phyloP scores from a whole-genome alignment of 805 yeast genomes.

The Grigorovia yakushimaensis region DNA sequence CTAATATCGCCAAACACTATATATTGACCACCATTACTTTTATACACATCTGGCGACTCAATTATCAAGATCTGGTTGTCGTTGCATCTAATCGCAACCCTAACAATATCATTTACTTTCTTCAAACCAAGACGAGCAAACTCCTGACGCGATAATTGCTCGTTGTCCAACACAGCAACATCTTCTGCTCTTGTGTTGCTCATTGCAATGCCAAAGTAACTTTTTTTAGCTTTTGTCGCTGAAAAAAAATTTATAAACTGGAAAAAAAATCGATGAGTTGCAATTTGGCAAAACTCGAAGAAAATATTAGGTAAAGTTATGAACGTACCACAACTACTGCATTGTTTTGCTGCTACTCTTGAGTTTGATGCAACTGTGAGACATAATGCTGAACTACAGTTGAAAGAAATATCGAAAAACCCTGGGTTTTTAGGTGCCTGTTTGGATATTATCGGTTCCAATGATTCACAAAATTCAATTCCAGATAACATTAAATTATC shows the following conservation, averaged over 20 bases:
- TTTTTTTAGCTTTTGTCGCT: no score
- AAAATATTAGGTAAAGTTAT: conserved; percentile 32
- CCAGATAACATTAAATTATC: conserved; percentile 50
- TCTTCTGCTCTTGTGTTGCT: conserved; percentile 6
- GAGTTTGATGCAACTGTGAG: conserved; percentile 54
- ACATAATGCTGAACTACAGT: conserved; percentile 57
- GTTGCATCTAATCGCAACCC: conserved; percentile 88
- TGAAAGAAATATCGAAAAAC: conserved; percentile 44
- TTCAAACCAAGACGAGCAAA: conserved; percentile 39
- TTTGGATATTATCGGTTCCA: conserved; percentile 55
- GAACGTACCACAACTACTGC: conserved; percentile 61
- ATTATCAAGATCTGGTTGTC: conserved; percentile 83
- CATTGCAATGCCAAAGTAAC: background rate
- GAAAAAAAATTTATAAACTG: background rate
- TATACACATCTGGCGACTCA: conserved; percentile 88
- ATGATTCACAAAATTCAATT: conserved; percentile 29
- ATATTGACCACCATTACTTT: conserved; percentile 67
- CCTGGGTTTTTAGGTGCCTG: conserved; percentile 80
- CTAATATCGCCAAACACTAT: conserved; percentile 61
- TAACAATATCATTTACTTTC: conserved; percentile 78
- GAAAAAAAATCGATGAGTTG: background rate
- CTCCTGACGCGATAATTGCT: conserved; percentile 85
- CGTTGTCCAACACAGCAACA: conserved; percentile 72
- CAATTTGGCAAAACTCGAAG: background rate
- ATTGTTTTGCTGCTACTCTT: conserved; percentile 72